Evolutionary conservation across 2,329 filamentous ascomycete genomes (phyloP).

Genomic region (Fusarium dimerum): DNA sequence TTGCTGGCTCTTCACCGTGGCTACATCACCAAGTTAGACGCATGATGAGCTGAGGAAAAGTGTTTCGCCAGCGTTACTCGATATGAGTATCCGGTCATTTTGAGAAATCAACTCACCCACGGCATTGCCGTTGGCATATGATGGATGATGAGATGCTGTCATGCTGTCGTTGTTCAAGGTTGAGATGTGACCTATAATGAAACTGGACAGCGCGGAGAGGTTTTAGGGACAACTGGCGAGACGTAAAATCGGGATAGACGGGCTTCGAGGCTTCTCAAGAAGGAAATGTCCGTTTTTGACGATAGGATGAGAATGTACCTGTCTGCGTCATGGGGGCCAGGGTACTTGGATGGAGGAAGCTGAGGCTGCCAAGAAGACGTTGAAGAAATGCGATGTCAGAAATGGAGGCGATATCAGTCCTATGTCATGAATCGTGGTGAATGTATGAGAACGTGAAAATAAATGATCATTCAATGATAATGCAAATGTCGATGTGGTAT

Average conservation of each 20-base stretch:
- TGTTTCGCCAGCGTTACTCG: background rate
- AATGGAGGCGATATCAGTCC: too few relatives aligned
- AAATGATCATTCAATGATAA: background rate
- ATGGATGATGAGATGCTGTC: constrained; percentile 17
- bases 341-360: too few relatives aligned
- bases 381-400: too few relatives aligned
- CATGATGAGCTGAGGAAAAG: background rate
- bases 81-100: background rate
- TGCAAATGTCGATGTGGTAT: background rate
- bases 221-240: background rate
- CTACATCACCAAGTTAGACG: constrained; percentile 6
- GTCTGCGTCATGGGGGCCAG: too few relatives aligned
- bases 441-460: background rate
- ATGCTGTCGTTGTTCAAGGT: constrained; percentile 5
- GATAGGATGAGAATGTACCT: too few relatives aligned
- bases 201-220: background rate
- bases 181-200: background rate
- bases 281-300: too few relatives aligned
- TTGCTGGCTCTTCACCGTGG: constrained; percentile 24
- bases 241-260: too few relatives aligned
- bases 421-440: too few relatives aligned
- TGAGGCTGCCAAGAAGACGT: too few relatives aligned
- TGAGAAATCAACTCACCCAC: constrained; percentile 6
- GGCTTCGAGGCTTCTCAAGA: too few relatives aligned
- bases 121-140: constrained; percentile 10